A percentile compares a stretch with the other conserved stretches of the same genome.
These are phyloP conservation scores for Verticillium zaregamsianum DNA, from an alignment of 2,329 filamentous ascomycete genomes.

Conservation along the genomic window DNA sequence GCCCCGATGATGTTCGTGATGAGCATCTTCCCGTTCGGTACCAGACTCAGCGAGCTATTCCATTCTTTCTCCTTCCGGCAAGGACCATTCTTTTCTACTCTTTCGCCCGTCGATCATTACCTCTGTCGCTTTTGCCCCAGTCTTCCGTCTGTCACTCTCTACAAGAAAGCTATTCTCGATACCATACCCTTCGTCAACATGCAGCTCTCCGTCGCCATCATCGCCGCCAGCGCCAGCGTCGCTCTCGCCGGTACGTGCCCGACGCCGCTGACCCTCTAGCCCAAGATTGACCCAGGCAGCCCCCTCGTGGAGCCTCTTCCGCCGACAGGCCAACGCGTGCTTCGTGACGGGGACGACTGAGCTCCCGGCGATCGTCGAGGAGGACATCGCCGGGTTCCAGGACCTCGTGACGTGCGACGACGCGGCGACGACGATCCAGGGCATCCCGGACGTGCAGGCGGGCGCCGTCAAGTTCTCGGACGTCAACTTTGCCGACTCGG, in stretches of 20 bases:
- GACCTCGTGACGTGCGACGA: constrained; percentile 44
- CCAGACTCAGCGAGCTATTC: neutral
- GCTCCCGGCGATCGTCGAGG: constrained; percentile 46
- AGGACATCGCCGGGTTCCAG: constrained; percentile 36
- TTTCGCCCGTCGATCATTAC: neutral
- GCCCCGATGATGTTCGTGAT: neutral
- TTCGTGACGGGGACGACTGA: constrained; percentile 47
- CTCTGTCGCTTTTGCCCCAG: neutral
- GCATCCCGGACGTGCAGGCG: constrained; percentile 53
- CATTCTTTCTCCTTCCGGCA: constrained; percentile 4
- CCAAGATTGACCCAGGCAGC: neutral
- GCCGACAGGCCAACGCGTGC: constrained; percentile 36
- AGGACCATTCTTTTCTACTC: neutral
- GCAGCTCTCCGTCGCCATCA: constrained; percentile 10
- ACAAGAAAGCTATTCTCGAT: neutral
- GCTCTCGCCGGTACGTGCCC: constrained; percentile 8
- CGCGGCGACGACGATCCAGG: constrained; percentile 41
- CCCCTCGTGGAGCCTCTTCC: constrained; percentile 8
- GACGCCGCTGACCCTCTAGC: neutral
- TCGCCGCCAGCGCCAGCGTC: constrained; percentile 9
- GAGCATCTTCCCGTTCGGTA: neutral
- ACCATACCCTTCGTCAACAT: constrained; percentile 2
- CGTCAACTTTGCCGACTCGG: constrained; percentile 51
- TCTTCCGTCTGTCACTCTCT: neutral
- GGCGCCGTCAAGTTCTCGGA: constrained; percentile 45